These are phyloP conservation scores for Tetrapyrgos nigripes DNA, from an alignment of 1,284 basidiomycete genomes.

Conservation along the genomic window DNA sequence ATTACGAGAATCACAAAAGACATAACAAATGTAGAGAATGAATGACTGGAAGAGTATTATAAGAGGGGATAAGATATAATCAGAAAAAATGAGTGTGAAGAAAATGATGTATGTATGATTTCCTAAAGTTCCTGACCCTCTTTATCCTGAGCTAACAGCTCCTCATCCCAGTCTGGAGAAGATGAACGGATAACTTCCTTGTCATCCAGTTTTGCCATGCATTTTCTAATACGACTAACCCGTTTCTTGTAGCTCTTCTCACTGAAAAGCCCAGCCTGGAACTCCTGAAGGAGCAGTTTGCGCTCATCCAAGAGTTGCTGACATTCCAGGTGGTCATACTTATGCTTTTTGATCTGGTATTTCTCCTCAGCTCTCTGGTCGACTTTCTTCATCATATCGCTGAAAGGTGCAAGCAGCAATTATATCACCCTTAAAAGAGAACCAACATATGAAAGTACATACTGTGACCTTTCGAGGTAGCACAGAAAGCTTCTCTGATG, in stretches of 20 bases:
- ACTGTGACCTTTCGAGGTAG: neutral
- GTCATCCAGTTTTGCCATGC: no score
- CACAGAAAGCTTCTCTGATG: neutral
- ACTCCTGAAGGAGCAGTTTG: slow-evolving; percentile 1
- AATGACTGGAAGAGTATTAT: no score
- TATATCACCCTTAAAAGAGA: neutral
- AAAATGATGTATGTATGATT: neutral
- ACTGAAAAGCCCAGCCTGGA: neutral
- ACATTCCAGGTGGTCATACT: neutral
- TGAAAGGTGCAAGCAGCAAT: neutral
- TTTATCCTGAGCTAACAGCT: neutral
- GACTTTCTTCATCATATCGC: neutral
- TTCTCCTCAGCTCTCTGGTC: neutral
- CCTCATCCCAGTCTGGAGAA: neutral
- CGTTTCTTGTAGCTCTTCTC: neutral
- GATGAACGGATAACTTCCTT: neutral
- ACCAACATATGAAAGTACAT: neutral
- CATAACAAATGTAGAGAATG: no score
- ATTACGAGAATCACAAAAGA: no score
- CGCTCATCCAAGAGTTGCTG: neutral
- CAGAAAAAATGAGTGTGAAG: no score
- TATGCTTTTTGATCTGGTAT: neutral
- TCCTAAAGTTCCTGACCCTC: neutral
- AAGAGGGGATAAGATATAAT: no score
- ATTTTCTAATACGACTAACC: neutral